Evolutionary conservation across 169 alveolate genomes (phyloP).

Genomic region (Eimeria brunetti): DNA sequence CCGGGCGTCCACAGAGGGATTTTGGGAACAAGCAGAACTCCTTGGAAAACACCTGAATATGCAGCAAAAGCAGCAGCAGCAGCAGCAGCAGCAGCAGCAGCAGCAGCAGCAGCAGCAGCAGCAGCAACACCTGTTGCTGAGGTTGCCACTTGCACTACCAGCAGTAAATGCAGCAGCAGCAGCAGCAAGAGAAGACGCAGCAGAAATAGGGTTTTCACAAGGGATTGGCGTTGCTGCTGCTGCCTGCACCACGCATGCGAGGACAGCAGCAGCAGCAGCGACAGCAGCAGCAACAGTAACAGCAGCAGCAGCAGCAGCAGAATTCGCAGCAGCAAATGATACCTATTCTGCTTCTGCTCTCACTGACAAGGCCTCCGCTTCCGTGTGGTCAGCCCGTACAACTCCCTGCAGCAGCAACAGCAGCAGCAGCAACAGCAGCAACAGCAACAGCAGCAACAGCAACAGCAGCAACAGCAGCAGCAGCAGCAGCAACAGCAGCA

Average conservation of each 20-base stretch:
- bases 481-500: conserved; percentile 9
- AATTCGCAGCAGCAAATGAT: neutral
- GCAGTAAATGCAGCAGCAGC: neutral
- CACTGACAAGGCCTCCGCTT: neutral
- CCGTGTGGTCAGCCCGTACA: neutral
- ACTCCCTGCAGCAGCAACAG: neutral
- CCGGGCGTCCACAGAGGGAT: neutral
- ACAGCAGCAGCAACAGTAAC: conserved; percentile 21
- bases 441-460: neutral
- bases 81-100: conserved; percentile 10
- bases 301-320: neutral
- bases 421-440: neutral
- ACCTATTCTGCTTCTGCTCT: neutral
- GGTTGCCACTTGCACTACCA: neutral
- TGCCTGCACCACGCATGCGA: neutral
- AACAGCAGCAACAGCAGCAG: neutral
- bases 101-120: neutral
- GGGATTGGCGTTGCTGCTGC: neutral
- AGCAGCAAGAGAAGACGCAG: neutral
- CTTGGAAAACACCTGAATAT: neutral
- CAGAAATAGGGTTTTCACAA: neutral
- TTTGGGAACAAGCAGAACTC: conserved; percentile 38
- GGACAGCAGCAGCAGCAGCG: conserved; percentile 11
- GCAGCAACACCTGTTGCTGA: conserved; percentile 16
- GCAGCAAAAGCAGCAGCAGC: conserved; percentile 30